Conservation (phyloP, 73 alveolate species). For the Paramecium tetraurelia region DNA sequence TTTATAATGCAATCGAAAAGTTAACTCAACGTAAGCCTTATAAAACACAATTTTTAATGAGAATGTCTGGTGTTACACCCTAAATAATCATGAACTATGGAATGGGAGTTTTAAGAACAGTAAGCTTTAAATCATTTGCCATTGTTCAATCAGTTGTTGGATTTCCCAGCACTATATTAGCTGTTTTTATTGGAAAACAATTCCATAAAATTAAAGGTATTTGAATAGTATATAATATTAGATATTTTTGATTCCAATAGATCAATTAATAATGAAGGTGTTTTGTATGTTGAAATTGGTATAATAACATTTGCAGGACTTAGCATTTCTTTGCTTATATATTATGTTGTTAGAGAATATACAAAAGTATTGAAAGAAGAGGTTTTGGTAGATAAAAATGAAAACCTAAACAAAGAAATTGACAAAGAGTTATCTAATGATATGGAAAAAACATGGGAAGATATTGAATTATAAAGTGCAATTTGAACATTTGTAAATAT, state of each 20-base stretch:
- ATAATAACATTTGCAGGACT: not conserved
- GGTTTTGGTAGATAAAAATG: not conserved
- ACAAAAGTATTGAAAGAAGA: not conserved
- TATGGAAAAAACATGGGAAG: not conserved
- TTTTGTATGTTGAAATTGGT: not conserved
- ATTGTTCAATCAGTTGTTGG: not conserved
- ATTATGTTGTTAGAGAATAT: not conserved
- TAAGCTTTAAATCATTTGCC: not conserved
- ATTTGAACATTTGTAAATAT: not conserved
- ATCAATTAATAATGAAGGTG: not conserved
- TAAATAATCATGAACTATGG: conserved; percentile 38
- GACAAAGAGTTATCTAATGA: not conserved
- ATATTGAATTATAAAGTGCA: not conserved
- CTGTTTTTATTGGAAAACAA: conserved; percentile 25
- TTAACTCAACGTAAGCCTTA: conserved; percentile 12
- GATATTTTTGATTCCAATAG: not conserved
- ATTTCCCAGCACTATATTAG: conserved; percentile 6
- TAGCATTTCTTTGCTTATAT: not conserved
- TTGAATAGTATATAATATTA: not conserved
- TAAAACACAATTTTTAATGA: conserved; percentile 35
- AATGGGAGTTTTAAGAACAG: conserved; percentile 20
- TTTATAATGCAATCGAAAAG: conserved; percentile 1
- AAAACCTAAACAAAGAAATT: not conserved
- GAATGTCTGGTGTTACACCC: conserved; percentile 40
- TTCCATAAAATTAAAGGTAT: not conserved